Conservation (phyloP, 768 basidiomycete species). For the Tylopilus cervinicoccineus region DNA sequence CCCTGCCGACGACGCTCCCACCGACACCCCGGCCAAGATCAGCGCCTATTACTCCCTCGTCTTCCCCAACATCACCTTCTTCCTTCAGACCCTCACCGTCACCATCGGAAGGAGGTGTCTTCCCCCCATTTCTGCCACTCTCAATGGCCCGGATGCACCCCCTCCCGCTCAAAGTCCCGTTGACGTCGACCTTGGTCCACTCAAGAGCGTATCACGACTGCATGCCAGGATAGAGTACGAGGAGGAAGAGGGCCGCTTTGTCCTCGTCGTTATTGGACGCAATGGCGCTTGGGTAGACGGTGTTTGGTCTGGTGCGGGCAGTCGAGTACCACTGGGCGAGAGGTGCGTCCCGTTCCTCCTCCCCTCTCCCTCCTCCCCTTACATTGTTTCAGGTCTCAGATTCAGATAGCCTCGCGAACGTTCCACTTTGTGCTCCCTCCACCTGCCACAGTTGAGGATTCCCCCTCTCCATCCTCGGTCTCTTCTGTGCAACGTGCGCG, state of each 20-base stretch:
- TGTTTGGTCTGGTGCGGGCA: conserved; percentile 89
- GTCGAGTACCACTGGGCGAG: conserved; percentile 79
- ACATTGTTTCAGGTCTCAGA: conserved; percentile 65
- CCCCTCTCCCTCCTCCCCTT: conserved; percentile 1
- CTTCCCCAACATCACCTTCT: conserved; percentile 94
- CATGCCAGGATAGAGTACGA: conserved; percentile 96
- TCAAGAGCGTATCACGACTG: conserved; percentile 96
- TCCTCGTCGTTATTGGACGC: conserved; percentile 87
- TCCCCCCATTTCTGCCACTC: conserved; percentile 52
- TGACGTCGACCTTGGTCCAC: conserved; percentile 89
- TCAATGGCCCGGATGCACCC: conserved; percentile 44
- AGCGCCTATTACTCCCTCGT: conserved; percentile 92
- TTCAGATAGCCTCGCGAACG: conserved; percentile 95
- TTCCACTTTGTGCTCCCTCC: conserved; percentile 97
- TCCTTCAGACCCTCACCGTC: conserved; percentile 91
- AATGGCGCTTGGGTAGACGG: conserved; percentile 99
- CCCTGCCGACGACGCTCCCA: conserved; percentile 2
- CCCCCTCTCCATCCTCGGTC: conserved; percentile 74
- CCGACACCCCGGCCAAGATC: conserved; percentile 63
- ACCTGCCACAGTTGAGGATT: conserved; percentile 72
- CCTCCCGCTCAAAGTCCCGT: conserved; percentile 40
- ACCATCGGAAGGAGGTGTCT: conserved; percentile 90
- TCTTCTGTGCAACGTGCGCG: conserved; percentile 64
- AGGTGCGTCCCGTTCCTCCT: conserved; percentile 48
- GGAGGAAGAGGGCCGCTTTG: conserved; percentile 83